phyloP scores from a whole-genome alignment of 257 asterid species.

The Solanum lycopersicoides region DNA sequence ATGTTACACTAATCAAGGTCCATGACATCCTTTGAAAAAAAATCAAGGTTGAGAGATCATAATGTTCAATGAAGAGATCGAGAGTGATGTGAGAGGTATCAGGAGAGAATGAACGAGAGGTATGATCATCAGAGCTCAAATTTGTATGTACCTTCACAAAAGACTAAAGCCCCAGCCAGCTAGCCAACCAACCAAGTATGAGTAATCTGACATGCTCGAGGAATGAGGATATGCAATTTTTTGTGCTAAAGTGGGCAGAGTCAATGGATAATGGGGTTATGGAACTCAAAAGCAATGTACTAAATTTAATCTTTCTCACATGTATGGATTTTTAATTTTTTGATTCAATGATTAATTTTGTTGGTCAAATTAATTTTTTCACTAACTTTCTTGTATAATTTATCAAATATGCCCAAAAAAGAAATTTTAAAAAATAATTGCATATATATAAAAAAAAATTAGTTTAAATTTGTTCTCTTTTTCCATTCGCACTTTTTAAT shows the following conservation, averaged over 20 bases:
- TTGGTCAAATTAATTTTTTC: not conserved
- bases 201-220: not conserved
- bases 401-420: no score
- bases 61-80: not conserved
- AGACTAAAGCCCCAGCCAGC: not conserved
- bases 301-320: not conserved
- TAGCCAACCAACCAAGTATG: not conserved
- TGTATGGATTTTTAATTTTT: no score
- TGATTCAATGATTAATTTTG: not conserved
- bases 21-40: not conserved
- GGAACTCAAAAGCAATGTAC: not conserved
- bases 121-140: not conserved
- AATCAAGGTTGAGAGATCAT: not conserved
- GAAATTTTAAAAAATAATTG: no score
- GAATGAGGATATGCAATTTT: not conserved
- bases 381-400: no score
- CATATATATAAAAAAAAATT: no score
- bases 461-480: not conserved
- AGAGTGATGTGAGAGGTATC: not conserved
- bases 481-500: not conserved
- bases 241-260: not conserved
- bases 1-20: not conserved
- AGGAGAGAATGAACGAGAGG: not conserved
- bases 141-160: not conserved
- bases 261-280: not conserved